These are phyloP conservation scores for Carex scoparia DNA, from an alignment of 176 grass and related monocot species.

Conservation along the genomic window DNA sequence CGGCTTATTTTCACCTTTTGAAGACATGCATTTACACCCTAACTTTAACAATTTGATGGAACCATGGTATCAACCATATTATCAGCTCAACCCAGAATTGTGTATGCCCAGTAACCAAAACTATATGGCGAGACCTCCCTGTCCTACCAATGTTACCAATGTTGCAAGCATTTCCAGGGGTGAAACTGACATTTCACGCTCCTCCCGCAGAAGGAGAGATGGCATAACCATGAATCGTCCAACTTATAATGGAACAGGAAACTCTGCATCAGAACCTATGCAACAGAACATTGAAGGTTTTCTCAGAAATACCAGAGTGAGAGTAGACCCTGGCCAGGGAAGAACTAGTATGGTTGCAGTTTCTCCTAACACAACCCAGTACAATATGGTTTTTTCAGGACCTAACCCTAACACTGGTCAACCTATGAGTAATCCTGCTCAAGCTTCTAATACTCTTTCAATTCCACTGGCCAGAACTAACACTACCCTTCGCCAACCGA, in stretches of 20 bases:
- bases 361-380: background rate
- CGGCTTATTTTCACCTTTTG: background rate
- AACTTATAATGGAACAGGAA: background rate
- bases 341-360: background rate
- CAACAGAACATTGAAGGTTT: slow-evolving; percentile 1
- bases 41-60: background rate
- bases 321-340: background rate
- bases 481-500: background rate
- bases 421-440: background rate
- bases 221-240: background rate
- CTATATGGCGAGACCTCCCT: background rate
- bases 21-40: background rate
- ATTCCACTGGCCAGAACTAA: background rate
- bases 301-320: slow-evolving; percentile 15
- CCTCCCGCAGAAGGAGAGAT: slow-evolving; percentile 1
- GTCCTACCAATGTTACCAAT: slow-evolving; percentile 1
- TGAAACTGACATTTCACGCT: background rate
- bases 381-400: background rate
- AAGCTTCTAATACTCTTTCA: background rate
- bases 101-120: background rate
- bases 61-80: background rate
- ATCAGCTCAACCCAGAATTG: background rate
- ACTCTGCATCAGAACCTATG: background rate
- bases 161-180: slow-evolving; percentile 6
- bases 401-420: background rate